These are phyloP conservation scores for Metarhizium brunneum DNA, from an alignment of 2,329 filamentous ascomycete genomes.

Conservation along the genomic window DNA sequence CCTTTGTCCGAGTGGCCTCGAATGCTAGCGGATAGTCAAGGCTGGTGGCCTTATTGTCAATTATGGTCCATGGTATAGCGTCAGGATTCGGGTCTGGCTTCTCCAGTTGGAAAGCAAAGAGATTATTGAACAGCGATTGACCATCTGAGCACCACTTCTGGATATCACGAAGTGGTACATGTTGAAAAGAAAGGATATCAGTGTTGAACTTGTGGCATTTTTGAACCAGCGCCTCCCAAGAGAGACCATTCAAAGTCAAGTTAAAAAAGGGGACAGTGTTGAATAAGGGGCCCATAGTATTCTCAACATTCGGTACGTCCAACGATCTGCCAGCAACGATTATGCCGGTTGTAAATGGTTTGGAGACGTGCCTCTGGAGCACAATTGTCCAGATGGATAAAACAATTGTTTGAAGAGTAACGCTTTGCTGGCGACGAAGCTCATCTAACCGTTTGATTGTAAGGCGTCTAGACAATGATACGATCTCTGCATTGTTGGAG, in stretches of 20 bases:
- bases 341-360: conserved; percentile 54
- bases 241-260: conserved; percentile 30
- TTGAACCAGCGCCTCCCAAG: conserved; percentile 51
- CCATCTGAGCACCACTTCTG: conserved; percentile 64
- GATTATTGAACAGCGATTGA: conserved; percentile 61
- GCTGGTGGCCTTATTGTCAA: conserved; percentile 32
- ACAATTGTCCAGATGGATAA: conserved; percentile 66
- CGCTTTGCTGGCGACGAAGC: conserved; percentile 49
- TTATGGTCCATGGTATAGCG: conserved; percentile 42
- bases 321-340: conserved; percentile 72
- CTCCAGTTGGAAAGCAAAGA: conserved; percentile 72
- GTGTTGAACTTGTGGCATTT: conserved; percentile 65
- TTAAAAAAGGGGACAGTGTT: conserved; percentile 74
- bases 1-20: conserved; percentile 51
- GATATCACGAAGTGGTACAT: conserved; percentile 65
- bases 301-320: conserved; percentile 54
- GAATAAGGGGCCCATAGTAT: conserved; percentile 74
- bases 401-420: conserved; percentile 70
- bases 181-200: conserved; percentile 58
- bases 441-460: conserved; percentile 36
- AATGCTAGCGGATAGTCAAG: conserved; percentile 71
- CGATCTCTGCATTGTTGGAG: conserved; percentile 6
- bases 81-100: conserved; percentile 15
- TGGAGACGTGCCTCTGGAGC: conserved; percentile 40
- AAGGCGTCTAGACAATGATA: conserved; percentile 16